A percentile compares a stretch with the other conserved stretches of the same genome.
Evolutionary conservation across 495 filamentous ascomycete genomes (phyloP).

Genomic region (Penicillium macrosclerotiorum): DNA sequence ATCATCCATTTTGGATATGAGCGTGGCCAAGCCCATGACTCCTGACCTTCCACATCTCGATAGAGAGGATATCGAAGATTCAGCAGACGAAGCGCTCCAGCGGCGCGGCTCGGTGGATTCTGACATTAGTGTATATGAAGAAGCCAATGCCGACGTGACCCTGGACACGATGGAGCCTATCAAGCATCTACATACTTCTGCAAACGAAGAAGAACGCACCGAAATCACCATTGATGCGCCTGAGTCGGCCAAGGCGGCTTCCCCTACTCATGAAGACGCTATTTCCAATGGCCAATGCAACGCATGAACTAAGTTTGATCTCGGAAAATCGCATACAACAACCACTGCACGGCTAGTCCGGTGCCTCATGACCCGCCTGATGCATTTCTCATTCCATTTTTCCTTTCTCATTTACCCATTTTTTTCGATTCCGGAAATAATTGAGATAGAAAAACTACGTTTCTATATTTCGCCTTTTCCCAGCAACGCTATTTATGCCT

Average conservation of each 20-base stretch:
- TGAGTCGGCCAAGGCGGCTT: neutral
- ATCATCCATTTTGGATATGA: conserved; percentile 6
- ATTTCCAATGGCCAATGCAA: neutral
- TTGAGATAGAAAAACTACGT: conserved; percentile 14
- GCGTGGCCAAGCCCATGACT: conserved; percentile 7
- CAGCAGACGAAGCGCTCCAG: conserved; percentile 1
- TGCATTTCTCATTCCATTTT: conserved; percentile 10
- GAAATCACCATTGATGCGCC: neutral
- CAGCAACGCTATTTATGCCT: conserved; percentile 5
- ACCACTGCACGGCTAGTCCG: conserved; percentile 14
- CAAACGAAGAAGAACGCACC: neutral
- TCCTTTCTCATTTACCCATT: conserved; percentile 8
- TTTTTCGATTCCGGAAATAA: neutral
- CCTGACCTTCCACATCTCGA: conserved; percentile 10
- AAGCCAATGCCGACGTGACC: conserved; percentile 17
- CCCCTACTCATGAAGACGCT: neutral
- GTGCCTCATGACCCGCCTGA: conserved; percentile 15
- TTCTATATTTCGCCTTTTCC: conserved; percentile 5
- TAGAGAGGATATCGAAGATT: conserved; percentile 3
- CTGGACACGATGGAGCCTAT: neutral
- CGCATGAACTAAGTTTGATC: conserved; percentile 1
- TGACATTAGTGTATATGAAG: conserved; percentile 26
- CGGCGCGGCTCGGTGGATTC: conserved; percentile 21
- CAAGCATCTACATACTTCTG: neutral
- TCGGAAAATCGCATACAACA: conserved; percentile 7